Conservation (phyloP, 1,284 basidiomycete genomes). For the Macrocystidia cucumis region DNA sequence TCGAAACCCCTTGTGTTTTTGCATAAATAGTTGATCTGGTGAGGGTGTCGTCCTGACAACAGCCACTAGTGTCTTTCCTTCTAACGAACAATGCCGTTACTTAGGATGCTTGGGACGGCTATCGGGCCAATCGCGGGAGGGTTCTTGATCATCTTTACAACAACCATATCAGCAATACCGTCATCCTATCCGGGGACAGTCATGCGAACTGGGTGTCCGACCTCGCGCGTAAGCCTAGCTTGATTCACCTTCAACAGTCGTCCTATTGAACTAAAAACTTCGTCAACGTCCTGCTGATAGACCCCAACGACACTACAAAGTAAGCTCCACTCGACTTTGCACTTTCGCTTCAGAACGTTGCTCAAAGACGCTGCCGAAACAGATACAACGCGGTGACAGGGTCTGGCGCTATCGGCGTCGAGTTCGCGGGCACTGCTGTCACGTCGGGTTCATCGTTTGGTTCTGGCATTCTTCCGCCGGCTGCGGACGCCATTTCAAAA, state of each 20-base stretch:
- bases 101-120: slow-evolving; percentile 61
- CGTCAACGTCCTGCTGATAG: too few species aligned
- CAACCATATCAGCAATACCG: slow-evolving; percentile 48
- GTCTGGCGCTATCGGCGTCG: slow-evolving; percentile 49
- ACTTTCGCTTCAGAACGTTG: background rate
- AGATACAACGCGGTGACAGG: slow-evolving; percentile 50
- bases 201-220: slow-evolving; percentile 62
- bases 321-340: slow-evolving; percentile 14
- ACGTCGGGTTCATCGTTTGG: slow-evolving; percentile 49
- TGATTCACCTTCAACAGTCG: background rate
- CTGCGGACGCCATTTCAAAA: slow-evolving; percentile 33
- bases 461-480: slow-evolving; percentile 27
- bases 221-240: slow-evolving; percentile 35
- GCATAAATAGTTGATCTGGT: slow-evolving; percentile 20
- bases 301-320: slow-evolving; percentile 42
- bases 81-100: slow-evolving; percentile 1
- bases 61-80: too few species aligned
- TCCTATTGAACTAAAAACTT: background rate
- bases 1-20: background rate
- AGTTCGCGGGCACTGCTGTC: slow-evolving; percentile 64
- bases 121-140: slow-evolving; percentile 48
- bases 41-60: background rate
- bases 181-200: slow-evolving; percentile 58
- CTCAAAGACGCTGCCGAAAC: slow-evolving; percentile 4
- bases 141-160: slow-evolving; percentile 46